Base-by-base conservation (phyloP, 805 yeast species). In the Maudiozyma bulderi region DNA sequence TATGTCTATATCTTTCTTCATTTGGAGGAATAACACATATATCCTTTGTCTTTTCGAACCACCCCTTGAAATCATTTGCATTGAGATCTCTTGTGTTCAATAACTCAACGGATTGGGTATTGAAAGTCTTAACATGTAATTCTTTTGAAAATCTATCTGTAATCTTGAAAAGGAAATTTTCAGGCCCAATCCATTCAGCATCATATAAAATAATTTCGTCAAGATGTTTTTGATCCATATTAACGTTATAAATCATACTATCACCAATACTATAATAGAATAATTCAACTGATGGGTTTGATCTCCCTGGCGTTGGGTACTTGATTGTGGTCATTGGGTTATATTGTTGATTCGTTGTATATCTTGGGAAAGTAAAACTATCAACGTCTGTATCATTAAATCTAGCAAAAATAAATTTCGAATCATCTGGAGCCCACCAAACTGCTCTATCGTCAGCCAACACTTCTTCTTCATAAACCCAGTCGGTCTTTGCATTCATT, bases 401-500 rank as follows among this genome's bases (percentile, higher is more conserved):
- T 53, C 68, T 73, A 52, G 83, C 73, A 56, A 70, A 86, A 0
- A 82, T 68, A 44, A 84, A 52, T 47, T 68, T 69, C 1, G 77
- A 61, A 54, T 82, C 85, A 53, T 80, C 78, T 1, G 84, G 82
- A 13, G 82, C 69, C 89, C 91, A 85, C 85, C 88, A 84, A 10
- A 84, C 67, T 0, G 84, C 79, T 35, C 62, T 65, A 52, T 83
- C 90, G 13, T 67, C 57, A 0, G 73, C 74, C 10, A 81, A 65
- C 1, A 86, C 86, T 57, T 86, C 95, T 59, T 86, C 95, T 61
- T 86, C 95, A 62, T 85, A 85, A 1, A 85, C 82, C 93, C 95
- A 86, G 58, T 85, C 93, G 0, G 90, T 81, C 53, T 73, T 81
- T 6, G 87, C 95, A 55, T 85, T 81, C 52, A 75, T 72, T 4